Conservation (phyloP, 345 rosid genomes). For the Arabidopsis thaliana region TAIR10.1 NC_003070.9:28463501-28464000, state of each 20-base stretch:
- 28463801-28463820: slow-evolving; percentile 62
- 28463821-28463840: slow-evolving; percentile 76
- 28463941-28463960: slow-evolving; percentile 95
- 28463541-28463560: not conserved
- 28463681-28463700: slow-evolving; percentile 93
- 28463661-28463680: slow-evolving; percentile 71
- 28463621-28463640: slow-evolving; percentile 32
- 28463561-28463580: slow-evolving; percentile 20
- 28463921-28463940: slow-evolving; percentile 83
- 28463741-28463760: slow-evolving; percentile 74
- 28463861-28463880: slow-evolving; percentile 94
- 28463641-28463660: slow-evolving; percentile 53
- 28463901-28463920: slow-evolving; percentile 83
- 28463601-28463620: slow-evolving; percentile 24
- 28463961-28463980: slow-evolving; percentile 86
- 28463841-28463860: slow-evolving; percentile 80
- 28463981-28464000: slow-evolving; percentile 49
- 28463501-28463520: slow-evolving; percentile 37
- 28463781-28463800: slow-evolving; percentile 71
- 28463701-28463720: slow-evolving; percentile 74
- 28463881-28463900: slow-evolving; percentile 93
- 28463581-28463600: slow-evolving; percentile 19
- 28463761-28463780: slow-evolving; percentile 60
- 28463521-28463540: slow-evolving; percentile 36
- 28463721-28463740: slow-evolving; percentile 79